Evolutionary conservation across 345 rosid species (phyloP).

Genomic region (Acer yangbiense): DNA sequence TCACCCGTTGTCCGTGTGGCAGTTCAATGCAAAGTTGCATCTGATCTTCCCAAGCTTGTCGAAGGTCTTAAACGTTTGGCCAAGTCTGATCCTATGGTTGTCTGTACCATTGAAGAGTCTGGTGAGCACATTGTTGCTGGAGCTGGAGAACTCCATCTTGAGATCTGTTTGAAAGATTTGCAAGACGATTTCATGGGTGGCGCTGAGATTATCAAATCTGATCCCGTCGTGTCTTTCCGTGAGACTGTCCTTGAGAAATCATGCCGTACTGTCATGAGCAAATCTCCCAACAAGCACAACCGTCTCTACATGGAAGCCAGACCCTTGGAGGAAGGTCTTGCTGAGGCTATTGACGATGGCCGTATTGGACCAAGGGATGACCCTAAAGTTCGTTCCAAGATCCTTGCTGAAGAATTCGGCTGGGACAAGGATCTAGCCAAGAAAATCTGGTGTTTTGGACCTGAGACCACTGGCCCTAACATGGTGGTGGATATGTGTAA

Average conservation of each 20-base stretch:
- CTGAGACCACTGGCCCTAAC: constrained; percentile 85
- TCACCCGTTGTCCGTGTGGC: constrained; percentile 91
- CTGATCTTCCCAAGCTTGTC: constrained; percentile 88
- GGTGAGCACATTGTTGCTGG: constrained; percentile 88
- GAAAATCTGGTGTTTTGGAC: constrained; percentile 91
- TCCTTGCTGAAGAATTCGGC: constrained; percentile 70
- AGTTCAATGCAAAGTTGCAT: constrained; percentile 84
- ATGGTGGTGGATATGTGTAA: constrained; percentile 90
- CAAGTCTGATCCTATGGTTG: constrained; percentile 92
- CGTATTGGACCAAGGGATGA: constrained; percentile 86
- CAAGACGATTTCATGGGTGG: constrained; percentile 87
- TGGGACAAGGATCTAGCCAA: constrained; percentile 91
- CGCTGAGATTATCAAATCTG: constrained; percentile 71
- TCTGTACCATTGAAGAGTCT: constrained; percentile 74
- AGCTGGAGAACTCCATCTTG: constrained; percentile 83
- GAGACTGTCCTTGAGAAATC: constrained; percentile 72
- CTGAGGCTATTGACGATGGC: constrained; percentile 86
- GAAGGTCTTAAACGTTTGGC: constrained; percentile 84
- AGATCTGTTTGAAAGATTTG: constrained; percentile 81
- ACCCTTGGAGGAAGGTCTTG: constrained; percentile 76
- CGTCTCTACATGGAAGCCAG: constrained; percentile 88
- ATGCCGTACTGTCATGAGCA: constrained; percentile 57
- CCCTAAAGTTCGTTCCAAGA: constrained; percentile 73
- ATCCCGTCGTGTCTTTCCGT: constrained; percentile 81
- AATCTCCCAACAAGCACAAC: constrained; percentile 78